These are phyloP conservation scores for Colletotrichum sp. DNA, from an alignment of 2,329 filamentous ascomycete species.

Conservation along the genomic window DNA sequence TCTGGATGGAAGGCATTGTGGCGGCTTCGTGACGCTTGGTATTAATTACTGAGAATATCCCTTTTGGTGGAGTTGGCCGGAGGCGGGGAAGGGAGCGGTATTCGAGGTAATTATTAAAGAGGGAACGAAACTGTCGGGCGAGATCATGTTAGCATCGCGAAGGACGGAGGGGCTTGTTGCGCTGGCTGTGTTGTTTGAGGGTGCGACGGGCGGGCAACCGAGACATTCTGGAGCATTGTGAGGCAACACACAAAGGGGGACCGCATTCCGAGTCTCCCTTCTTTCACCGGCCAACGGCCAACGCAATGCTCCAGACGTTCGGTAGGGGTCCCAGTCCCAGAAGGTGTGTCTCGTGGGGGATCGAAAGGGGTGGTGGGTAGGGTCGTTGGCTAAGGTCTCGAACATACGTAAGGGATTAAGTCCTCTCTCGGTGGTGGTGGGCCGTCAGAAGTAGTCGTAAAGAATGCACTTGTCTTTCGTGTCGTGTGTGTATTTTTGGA, in stretches of 20 bases:
- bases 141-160: conserved; percentile 3
- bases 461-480: conserved; percentile 18
- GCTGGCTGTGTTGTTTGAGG: background rate
- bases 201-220: background rate
- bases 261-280: conserved; percentile 1
- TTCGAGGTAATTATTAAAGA: conserved; percentile 14
- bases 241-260: background rate
- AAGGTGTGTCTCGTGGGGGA: background rate
- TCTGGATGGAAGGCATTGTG: conserved; percentile 43
- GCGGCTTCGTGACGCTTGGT: background rate
- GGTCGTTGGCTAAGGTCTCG: background rate
- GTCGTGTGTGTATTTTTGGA: conserved; percentile 19
- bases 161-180: background rate
- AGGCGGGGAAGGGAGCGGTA: background rate
- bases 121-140: background rate
- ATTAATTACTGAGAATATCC: background rate
- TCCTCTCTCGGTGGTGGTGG: conserved; percentile 9
- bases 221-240: conserved; percentile 16
- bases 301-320: background rate
- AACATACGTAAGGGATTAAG: conserved; percentile 21
- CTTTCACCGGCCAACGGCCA: background rate
- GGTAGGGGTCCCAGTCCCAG: background rate
- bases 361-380: background rate
- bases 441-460: conserved; percentile 12
- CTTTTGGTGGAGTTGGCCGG: background rate